A percentile compares a stretch with the other conserved stretches of the same genome.
Evolutionary conservation across 805 yeast species (phyloP).

Genomic region (Myxozyma neglecta): DNA sequence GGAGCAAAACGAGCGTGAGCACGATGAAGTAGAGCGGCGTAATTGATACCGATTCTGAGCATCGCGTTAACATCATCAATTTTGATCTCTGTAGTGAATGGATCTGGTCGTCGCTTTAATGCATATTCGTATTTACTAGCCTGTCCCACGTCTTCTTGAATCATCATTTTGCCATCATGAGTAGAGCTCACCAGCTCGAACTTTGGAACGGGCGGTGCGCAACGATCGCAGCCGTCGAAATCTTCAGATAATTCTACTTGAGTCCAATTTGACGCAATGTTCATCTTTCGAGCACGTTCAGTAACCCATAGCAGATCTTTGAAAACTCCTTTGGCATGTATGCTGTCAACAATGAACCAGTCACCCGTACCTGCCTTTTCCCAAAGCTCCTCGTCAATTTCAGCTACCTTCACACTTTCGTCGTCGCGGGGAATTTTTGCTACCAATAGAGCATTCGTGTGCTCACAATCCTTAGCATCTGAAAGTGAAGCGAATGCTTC

Average conservation of each 20-base stretch:
- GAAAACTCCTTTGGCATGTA: conserved; percentile 8
- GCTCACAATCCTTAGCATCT: conserved; percentile 5
- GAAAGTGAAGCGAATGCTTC: background rate
- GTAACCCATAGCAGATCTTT: conserved; percentile 14
- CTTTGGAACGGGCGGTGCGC: conserved; percentile 8
- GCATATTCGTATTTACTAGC: conserved; percentile 14
- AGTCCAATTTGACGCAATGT: background rate
- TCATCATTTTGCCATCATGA: background rate
- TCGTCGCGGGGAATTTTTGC: conserved; percentile 5
- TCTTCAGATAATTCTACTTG: background rate
- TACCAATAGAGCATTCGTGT: background rate
- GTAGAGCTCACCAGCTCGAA: background rate
- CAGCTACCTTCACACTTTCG: conserved; percentile 7
- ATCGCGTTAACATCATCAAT: conserved; percentile 3
- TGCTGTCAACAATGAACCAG: conserved; percentile 3
- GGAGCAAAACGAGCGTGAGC: conserved; percentile 1
- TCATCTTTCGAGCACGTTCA: conserved; percentile 10
- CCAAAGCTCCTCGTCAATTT: conserved; percentile 14
- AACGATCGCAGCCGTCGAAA: background rate
- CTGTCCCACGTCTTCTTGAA: conserved; percentile 11
- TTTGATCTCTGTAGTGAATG: conserved; percentile 6
- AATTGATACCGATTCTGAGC: conserved; percentile 11
- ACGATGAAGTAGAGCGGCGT: conserved; percentile 8
- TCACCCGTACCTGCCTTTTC: conserved; percentile 9
- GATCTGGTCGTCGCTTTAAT: conserved; percentile 9